Evolutionary conservation across 176 grass and related monocot species (phyloP).

Genomic region (Tillandsia leiboldiana): DNA sequence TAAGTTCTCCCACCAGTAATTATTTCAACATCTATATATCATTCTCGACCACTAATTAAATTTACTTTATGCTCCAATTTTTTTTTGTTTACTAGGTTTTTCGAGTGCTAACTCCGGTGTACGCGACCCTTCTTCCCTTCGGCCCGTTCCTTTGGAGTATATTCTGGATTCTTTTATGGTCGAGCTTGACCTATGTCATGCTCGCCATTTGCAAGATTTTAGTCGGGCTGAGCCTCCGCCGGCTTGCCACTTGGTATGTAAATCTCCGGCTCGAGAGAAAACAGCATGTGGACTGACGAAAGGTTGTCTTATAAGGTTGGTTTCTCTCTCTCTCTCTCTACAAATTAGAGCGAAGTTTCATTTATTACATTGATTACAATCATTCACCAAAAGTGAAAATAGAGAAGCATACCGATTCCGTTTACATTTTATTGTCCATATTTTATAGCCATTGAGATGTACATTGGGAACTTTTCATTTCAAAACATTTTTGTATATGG

Average conservation of each 20-base stretch:
- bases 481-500: too few species aligned
- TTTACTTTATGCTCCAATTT: slow-evolving; percentile 19
- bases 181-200: slow-evolving; percentile 67
- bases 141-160: slow-evolving; percentile 66
- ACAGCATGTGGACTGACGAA: slow-evolving; percentile 75
- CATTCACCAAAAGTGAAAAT: too few species aligned
- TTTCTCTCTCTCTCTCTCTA: too few species aligned
- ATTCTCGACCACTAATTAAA: slow-evolving; percentile 8
- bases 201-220: slow-evolving; percentile 87
- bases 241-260: slow-evolving; percentile 79
- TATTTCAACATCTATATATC: slow-evolving; percentile 1
- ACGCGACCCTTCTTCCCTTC: slow-evolving; percentile 67
- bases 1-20: slow-evolving; percentile 25
- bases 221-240: slow-evolving; percentile 57
- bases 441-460: too few species aligned
- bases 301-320: too few species aligned
- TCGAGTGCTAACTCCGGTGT: slow-evolving; percentile 75
- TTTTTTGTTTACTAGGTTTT: slow-evolving; percentile 50
- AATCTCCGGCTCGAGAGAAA: slow-evolving; percentile 65
- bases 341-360: too few species aligned
- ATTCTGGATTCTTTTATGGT: slow-evolving; percentile 77
- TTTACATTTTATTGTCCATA: too few species aligned
- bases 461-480: too few species aligned
- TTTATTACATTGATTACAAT: too few species aligned
- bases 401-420: too few species aligned